Base-by-base conservation (phyloP, 164 flowering plant species). In the Kalanchoe fedtschenkoi region DNA sequence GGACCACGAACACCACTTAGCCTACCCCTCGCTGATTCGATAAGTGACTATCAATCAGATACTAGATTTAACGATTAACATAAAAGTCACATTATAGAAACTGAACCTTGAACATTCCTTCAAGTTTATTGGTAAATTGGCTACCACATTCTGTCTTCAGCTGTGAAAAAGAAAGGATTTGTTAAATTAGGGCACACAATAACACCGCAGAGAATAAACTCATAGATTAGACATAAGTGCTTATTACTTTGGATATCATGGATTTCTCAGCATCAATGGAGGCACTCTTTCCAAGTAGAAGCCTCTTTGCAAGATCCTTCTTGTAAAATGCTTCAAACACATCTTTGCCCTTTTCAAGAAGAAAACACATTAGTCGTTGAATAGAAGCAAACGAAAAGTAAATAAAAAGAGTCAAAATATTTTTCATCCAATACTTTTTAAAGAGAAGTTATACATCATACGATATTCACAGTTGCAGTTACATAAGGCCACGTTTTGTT, bases 241-340 rank as follows among this genome's bases (percentile, higher is more conserved):
- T n/a, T 65, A 44, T 67, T 62, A 95, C 99, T 91, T 95, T 95
- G 4, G 99, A 83, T 53, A 95, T 95, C 93, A 95, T 95, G 2
- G 99, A 95, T 72, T 95, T 95, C 73, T 95, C 99, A 41, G 99
- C 99, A 84, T 95, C 99, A 70, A 91, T 91, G 32, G 97, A 91
- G 60, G 99, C 97, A 81, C 99, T 95, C 78, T 95, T 95, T 53
- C 99, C 93, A 69, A 93, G 72, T 66, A 95, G 72, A 33, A 95
- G 74, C 71, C 99, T 78, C 75, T 95, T 95, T 6, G 99, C 99
- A 69, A 95, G 95, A 81, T 95, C 97, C 74, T 95, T 95, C 81
- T 95, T 95, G 59, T 95, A 95, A 70, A 95, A 95, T 70, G 99
- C 99, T 78, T 95, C 99, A 72, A 95, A 95, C 28, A 95, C 99